phyloP scores from a whole-genome alignment of 2,329 filamentous ascomycete genomes.

The Orbilia javanica region DNA sequence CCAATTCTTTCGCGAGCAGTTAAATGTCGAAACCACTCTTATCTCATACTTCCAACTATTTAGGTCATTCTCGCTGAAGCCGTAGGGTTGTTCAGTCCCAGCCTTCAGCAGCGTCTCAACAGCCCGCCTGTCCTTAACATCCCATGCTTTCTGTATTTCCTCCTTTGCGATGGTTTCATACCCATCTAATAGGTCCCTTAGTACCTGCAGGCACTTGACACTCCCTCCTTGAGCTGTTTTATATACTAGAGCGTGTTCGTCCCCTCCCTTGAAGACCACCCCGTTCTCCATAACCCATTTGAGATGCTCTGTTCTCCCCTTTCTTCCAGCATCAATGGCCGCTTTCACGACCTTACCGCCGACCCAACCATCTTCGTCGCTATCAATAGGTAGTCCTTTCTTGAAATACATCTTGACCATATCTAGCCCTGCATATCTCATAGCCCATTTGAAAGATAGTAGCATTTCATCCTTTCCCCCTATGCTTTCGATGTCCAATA shows the following conservation, averaged over 20 bases:
- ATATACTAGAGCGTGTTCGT: constrained; percentile 11
- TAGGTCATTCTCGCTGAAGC: neutral
- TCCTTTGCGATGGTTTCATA: constrained; percentile 16
- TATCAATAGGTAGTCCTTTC: constrained; percentile 27
- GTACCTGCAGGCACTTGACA: constrained; percentile 19
- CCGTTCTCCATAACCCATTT: constrained; percentile 26
- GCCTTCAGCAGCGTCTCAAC: constrained; percentile 25
- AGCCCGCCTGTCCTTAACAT: constrained; percentile 17
- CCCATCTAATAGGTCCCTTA: constrained; percentile 14
- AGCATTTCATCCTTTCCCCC: constrained; percentile 1
- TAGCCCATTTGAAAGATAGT: constrained; percentile 40
- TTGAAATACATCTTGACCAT: constrained; percentile 45
- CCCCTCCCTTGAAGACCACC: constrained; percentile 11
- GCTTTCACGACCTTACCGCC: constrained; percentile 9
- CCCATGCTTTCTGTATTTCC: constrained; percentile 13
- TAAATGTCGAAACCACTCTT: constrained; percentile 17
- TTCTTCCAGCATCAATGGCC: constrained; percentile 7
- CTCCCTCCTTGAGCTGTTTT: constrained; percentile 18
- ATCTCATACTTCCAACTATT: constrained; percentile 11
- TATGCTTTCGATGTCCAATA: constrained; percentile 6
- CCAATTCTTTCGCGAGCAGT: constrained; percentile 15
- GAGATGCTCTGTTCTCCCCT: constrained; percentile 19
- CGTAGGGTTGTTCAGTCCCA: neutral
- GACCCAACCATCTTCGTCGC: neutral
- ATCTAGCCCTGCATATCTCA: constrained; percentile 30